Base-by-base conservation (phyloP, 108 stramenopile genomes). In the Fistulifera pelliculosa region DNA sequence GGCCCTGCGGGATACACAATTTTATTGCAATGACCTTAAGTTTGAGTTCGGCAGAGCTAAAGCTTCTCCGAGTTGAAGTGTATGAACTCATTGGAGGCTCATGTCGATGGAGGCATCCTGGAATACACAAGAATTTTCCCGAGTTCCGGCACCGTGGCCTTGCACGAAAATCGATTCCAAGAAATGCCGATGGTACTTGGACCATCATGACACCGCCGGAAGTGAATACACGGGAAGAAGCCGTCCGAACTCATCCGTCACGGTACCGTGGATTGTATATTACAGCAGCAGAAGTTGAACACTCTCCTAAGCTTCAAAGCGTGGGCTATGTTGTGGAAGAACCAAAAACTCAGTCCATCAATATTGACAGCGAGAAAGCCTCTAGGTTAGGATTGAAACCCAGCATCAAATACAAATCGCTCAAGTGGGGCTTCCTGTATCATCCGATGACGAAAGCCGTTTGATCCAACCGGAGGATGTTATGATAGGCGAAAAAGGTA, bases 261-360 rank as follows among this genome's bases (percentile, higher is more conserved):
- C 43, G 44, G 3, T 47, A 28, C 4, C 45, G 65, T 21, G 64
- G 71, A 26, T 27, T 75, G n/a, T 52, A 63, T n/a, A 83, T 91
- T 22, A 56, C 56, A 31, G 90, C 90, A 7, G 90, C 82, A 10
- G 83, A 87, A 64, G 66, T 91, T 13, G 64, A 83, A 52, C 90
- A 91, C 65, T 23, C 81, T 15, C 60, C 63, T 50, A 80, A 83
- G 23, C 81, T 91, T 8, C 83, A 71, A 41, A 85, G 83, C 13
- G 87, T 91, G 74, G 90, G 90, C 16, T 91, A 77, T 62, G 69
- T 73, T 0, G 62, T 91, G 11, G 58, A 81, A 64, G 90, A 91
- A 63, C 79, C 65, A 31, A 13, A 40, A 12, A 52, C 60, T 22
- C 68, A 77, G 49, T 83, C 83, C 11, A 72, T 66, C 4, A 82